These are phyloP conservation scores for Choiromyces venosus DNA, from an alignment of 495 filamentous ascomycete genomes.

Conservation along the genomic window DNA sequence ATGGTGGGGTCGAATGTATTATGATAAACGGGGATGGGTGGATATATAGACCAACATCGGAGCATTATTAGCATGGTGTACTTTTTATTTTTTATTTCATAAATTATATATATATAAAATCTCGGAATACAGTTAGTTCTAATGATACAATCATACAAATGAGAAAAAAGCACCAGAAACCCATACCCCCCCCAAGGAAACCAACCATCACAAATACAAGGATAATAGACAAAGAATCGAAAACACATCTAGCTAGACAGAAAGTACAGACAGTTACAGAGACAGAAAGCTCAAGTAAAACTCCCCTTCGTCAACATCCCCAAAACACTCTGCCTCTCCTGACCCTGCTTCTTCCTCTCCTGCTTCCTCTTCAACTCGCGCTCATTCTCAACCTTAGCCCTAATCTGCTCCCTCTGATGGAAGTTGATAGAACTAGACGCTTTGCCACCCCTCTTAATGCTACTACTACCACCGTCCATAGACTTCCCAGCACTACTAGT, in stretches of 20 bases:
- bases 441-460: conserved; percentile 65
- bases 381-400: conserved; percentile 53
- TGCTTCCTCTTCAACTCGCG: conserved; percentile 61
- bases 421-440: conserved; percentile 68
- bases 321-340: conserved; percentile 46
- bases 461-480: conserved; percentile 51
- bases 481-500: conserved; percentile 43
- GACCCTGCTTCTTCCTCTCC: conserved; percentile 59
- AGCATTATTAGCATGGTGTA: not conserved
- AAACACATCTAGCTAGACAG: not conserved
- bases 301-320: conserved; percentile 27
- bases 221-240: not conserved
- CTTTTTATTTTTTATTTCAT: not conserved
- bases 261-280: not conserved
- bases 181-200: not conserved
- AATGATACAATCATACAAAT: not conserved
- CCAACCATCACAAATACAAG: not conserved
- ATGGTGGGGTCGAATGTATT: not conserved
- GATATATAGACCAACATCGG: not conserved
- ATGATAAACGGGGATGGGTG: not conserved
- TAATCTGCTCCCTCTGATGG: conserved; percentile 62
- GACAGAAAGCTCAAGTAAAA: conserved; percentile 14
- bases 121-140: no score
- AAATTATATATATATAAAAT: not conserved
- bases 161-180: not conserved